Evolutionary conservation across 768 basidiomycete species (phyloP).

Genomic region (Kwoniella sp.): DNA sequence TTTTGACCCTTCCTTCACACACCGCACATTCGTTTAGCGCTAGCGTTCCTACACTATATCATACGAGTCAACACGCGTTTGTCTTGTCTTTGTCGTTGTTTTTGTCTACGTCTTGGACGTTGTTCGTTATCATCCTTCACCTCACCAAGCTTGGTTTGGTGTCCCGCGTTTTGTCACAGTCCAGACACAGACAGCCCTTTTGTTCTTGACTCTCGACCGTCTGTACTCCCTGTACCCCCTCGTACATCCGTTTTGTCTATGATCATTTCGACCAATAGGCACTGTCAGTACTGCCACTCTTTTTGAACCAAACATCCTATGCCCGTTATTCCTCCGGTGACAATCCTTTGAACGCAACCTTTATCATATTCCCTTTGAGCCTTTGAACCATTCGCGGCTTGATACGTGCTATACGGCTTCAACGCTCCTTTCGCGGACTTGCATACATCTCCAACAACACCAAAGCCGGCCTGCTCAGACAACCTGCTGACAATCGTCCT

Average conservation of each 20-base stretch:
- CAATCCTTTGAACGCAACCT: not conserved
- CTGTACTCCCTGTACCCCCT: not conserved
- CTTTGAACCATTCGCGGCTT: not conserved
- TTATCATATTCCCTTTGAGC: not conserved
- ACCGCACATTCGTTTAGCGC: not conserved
- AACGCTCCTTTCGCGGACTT: not conserved
- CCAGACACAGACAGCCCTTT: not conserved
- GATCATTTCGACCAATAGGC: no score
- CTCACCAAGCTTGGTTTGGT: no score
- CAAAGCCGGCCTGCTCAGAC: no score
- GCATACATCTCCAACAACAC: no score
- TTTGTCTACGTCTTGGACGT: slow-evolving; percentile 2
- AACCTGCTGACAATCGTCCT: no score
- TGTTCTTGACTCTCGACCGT: not conserved
- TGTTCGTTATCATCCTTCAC: not conserved
- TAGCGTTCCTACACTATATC: not conserved
- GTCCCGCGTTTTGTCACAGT: slow-evolving; percentile 3
- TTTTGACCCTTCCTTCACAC: not conserved
- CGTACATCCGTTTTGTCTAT: not conserved
- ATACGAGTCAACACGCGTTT: not conserved
- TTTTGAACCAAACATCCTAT: not conserved
- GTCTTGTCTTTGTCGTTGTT: slow-evolving; percentile 12
- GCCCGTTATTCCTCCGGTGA: not conserved
- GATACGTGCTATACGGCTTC: not conserved
- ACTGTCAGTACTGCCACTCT: no score